Percentiles rank a stretch among this genome's conserved stretches.
Evolutionary conservation across 1,139 yeast genomes (phyloP).

Genomic region (Pichia sp.): DNA sequence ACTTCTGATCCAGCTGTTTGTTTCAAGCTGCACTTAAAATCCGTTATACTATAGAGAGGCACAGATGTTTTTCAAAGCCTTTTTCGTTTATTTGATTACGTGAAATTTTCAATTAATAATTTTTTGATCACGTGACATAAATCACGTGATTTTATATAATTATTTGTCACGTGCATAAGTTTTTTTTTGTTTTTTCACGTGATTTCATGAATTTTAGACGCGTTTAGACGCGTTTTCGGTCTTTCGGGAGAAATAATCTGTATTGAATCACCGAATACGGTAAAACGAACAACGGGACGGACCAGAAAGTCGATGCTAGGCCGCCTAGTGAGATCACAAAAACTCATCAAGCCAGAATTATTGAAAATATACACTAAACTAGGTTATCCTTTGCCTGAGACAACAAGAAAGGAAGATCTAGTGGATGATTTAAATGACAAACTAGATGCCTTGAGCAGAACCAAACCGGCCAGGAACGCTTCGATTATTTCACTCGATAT

Average conservation of each 20-base stretch:
- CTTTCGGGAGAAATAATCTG: too few species aligned
- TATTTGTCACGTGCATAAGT: too few species aligned
- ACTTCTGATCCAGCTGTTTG: too few species aligned
- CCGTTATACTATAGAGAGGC: not conserved
- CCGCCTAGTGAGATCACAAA: not conserved
- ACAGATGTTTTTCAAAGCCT: not conserved
- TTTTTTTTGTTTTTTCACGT: too few species aligned
- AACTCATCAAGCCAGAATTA: slow-evolving; percentile 1
- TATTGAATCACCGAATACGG: too few species aligned
- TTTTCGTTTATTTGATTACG: not conserved
- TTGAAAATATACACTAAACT: slow-evolving; percentile 9
- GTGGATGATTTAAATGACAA: slow-evolving; percentile 6
- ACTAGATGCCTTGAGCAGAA: not conserved
- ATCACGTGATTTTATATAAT: too few species aligned
- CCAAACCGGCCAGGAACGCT: not conserved
- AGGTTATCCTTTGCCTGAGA: slow-evolving; percentile 14
- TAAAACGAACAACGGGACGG: too few species aligned
- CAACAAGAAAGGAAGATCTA: slow-evolving; percentile 9
- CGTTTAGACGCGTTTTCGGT: too few species aligned
- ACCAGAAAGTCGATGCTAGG: not conserved
- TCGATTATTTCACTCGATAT: slow-evolving; percentile 31
- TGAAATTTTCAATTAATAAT: too few species aligned
- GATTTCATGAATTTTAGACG: too few species aligned
- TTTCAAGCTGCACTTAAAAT: not conserved
- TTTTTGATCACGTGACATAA: too few species aligned